phyloP scores from a whole-genome alignment of 805 yeast species.

The Grigorovia jiainica region DNA sequence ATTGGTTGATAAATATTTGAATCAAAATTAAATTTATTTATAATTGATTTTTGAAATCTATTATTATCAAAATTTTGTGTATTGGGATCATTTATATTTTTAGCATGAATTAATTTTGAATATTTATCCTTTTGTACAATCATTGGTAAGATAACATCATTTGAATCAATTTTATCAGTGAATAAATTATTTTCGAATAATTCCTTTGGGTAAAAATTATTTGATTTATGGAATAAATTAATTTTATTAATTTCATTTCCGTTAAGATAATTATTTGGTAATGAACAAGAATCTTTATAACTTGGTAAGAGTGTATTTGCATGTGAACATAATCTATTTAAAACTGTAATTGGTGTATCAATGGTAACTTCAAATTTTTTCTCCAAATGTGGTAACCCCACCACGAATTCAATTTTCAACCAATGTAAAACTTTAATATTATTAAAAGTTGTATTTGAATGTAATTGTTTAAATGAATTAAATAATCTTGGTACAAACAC shows the following conservation, averaged over 20 bases:
- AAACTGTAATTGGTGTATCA: conserved; percentile 82
- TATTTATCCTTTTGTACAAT: background rate
- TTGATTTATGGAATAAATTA: conserved; percentile 25
- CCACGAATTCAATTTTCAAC: conserved; percentile 77
- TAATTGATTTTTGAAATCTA: conserved; percentile 1
- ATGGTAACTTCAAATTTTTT: conserved; percentile 88
- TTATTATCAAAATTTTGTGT: background rate
- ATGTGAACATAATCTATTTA: conserved; percentile 68
- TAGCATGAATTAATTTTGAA: background rate
- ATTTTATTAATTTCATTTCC: background rate
- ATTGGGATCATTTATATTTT: background rate
- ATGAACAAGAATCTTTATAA: conserved; percentile 29
- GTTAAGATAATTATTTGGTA: background rate
- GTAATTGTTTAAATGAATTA: conserved; percentile 46
- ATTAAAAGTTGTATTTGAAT: conserved; percentile 75
- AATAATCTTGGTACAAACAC: conserved; percentile 66
- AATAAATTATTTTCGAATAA: conserved; percentile 35
- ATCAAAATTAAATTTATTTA: conserved; percentile 27
- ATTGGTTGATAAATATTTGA: conserved; percentile 51
- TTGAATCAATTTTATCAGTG: conserved; percentile 44
- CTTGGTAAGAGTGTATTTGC: conserved; percentile 70
- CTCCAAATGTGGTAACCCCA: conserved; percentile 44
- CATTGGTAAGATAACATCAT: conserved; percentile 27
- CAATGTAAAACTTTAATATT: conserved; percentile 86
- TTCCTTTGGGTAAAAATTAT: conserved; percentile 31